A percentile compares a stretch with the other conserved stretches of the same genome.
Evolutionary conservation across 1,284 basidiomycete species (phyloP).

Genomic region (Tilletia caries): DNA sequence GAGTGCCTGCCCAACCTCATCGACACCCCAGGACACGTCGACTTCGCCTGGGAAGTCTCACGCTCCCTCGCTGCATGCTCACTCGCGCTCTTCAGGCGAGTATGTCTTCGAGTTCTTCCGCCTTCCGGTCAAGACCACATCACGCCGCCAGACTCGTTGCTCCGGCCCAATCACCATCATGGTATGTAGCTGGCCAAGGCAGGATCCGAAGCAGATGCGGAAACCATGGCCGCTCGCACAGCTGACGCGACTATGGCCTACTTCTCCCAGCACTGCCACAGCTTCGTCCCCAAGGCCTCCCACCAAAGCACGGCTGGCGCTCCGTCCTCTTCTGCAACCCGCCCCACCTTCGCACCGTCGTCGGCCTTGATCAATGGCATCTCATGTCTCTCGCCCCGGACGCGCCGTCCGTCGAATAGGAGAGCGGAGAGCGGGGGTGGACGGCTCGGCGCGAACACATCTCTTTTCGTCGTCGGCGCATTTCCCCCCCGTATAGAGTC

Average conservation of each 20-base stretch:
- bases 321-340: slow-evolving; percentile 37
- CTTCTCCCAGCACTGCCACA: neutral
- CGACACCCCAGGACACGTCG: slow-evolving; percentile 71
- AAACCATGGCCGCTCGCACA: neutral
- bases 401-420: too few species aligned
- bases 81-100: slow-evolving; percentile 65
- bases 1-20: slow-evolving; percentile 85
- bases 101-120: slow-evolving; percentile 4
- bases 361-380: slow-evolving; percentile 35
- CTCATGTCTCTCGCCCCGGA: neutral
- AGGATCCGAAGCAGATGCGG: neutral
- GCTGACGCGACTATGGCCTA: slow-evolving; percentile 14
- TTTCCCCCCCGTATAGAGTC: too few species aligned
- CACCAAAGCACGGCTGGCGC: slow-evolving; percentile 26
- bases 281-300: slow-evolving; percentile 16
- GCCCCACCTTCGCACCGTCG: slow-evolving; percentile 29
- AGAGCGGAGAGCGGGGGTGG: too few species aligned
- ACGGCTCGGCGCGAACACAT: too few species aligned
- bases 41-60: slow-evolving; percentile 74
- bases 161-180: too few species aligned
- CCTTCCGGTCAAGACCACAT: neutral
- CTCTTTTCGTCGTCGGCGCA: too few species aligned
- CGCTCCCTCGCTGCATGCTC: slow-evolving; percentile 89
- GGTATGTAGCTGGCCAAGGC: neutral
- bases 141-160: neutral